A percentile compares a stretch with the other conserved stretches of the same genome.
Evolutionary conservation across 1,284 basidiomycete species (phyloP).

Genomic region (Abortiporus biennis): DNA sequence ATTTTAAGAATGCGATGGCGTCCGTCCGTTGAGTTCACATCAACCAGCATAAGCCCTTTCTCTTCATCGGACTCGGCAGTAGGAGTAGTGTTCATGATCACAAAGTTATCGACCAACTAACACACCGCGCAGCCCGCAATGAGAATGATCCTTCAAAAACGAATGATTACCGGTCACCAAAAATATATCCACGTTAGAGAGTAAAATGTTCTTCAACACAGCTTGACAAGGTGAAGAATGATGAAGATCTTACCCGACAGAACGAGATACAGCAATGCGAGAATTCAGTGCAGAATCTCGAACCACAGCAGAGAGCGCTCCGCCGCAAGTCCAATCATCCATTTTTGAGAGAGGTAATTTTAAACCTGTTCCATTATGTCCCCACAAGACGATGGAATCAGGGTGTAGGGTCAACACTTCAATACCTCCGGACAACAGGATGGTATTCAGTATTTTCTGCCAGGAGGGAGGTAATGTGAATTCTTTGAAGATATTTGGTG

Average conservation of each 20-base stretch:
- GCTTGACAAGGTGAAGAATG: too few relatives aligned
- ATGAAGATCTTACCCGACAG: not conserved
- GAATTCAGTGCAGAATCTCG: not conserved
- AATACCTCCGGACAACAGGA: slow-evolving; percentile 3
- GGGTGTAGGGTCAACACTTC: slow-evolving; percentile 1
- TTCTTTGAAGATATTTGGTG: not conserved
- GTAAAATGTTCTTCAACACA: not conserved
- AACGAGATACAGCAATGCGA: not conserved
- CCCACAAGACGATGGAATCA: slow-evolving; percentile 1
- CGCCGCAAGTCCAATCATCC: not conserved
- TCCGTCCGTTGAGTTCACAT: not conserved
- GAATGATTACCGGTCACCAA: too few relatives aligned
- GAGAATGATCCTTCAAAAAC: too few relatives aligned
- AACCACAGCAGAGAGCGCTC: not conserved
- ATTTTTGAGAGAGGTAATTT: not conserved
- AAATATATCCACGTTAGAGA: too few relatives aligned
- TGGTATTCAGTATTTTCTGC: not conserved
- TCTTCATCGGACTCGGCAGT: not conserved
- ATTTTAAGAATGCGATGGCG: too few relatives aligned
- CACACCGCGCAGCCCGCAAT: too few relatives aligned
- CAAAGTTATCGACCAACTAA: too few relatives aligned
- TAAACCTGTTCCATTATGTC: not conserved
- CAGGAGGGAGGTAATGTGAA: not conserved
- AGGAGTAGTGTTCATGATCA: not conserved
- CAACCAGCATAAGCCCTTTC: not conserved